Conservation (phyloP, 2,329 filamentous ascomycete species). For the Sarocladiaceae sp. region DNA sequence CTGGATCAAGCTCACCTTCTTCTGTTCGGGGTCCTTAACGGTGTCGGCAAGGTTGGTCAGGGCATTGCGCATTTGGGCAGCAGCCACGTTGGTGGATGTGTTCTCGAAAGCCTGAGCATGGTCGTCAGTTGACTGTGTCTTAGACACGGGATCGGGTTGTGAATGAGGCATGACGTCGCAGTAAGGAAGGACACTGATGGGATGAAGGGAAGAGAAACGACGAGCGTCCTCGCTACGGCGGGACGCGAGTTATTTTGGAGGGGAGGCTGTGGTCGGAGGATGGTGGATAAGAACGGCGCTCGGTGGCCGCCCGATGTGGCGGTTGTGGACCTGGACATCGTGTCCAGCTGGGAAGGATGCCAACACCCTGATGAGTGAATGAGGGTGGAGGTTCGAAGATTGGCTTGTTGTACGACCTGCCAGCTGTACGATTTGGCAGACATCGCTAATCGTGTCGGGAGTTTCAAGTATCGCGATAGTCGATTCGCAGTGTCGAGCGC, state of each 20-base stretch:
- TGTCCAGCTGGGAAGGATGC: neutral
- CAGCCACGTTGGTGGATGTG: conserved; percentile 95
- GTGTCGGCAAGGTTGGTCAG: conserved; percentile 90
- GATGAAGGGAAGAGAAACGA: neutral
- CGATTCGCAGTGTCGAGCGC: neutral
- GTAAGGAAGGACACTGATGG: neutral
- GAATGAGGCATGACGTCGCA: neutral
- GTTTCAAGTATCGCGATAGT: neutral
- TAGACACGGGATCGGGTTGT: neutral
- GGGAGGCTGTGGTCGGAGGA: neutral
- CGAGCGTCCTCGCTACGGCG: neutral
- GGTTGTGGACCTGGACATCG: conserved; percentile 6
- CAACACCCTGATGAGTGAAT: conserved; percentile 5
- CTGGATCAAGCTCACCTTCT: conserved; percentile 61
- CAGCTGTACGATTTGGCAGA: no score
- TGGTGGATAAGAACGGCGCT: conserved; percentile 1
- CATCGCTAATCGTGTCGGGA: neutral
- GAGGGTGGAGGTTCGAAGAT: no score
- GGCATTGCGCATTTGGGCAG: conserved; percentile 98
- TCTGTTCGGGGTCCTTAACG: conserved; percentile 74
- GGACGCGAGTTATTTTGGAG: neutral
- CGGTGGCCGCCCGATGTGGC: conserved; percentile 1
- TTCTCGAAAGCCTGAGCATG: conserved; percentile 86
- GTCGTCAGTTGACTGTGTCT: conserved; percentile 20
- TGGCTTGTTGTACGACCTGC: no score